Conservation (phyloP, 768 basidiomycete species). For the Cystofilobasidium macerans region DNA sequence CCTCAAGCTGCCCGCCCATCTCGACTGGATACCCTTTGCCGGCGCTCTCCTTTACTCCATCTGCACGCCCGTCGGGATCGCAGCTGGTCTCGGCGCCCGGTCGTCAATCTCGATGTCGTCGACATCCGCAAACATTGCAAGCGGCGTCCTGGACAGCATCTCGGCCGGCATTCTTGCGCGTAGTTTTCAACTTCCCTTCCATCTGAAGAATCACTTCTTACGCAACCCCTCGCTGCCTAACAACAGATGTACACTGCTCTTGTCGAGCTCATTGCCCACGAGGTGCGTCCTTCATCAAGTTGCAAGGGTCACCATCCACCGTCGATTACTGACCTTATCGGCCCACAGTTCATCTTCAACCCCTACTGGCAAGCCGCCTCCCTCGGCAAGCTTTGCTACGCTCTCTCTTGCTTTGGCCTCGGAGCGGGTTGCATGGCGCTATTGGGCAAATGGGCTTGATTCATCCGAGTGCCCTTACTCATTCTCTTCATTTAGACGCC, state of each 20-base stretch:
- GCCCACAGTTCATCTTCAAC: background rate
- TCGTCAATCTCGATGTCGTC: constrained; percentile 32
- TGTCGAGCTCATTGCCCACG: constrained; percentile 1
- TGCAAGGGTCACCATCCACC: too few relatives aligned
- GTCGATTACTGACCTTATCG: too few relatives aligned
- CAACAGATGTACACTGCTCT: constrained; percentile 4
- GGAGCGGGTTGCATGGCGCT: background rate
- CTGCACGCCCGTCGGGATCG: constrained; percentile 80
- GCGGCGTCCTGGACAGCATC: constrained; percentile 70
- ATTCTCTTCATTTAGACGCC: background rate
- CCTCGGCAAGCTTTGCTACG: background rate
- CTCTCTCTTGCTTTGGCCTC: background rate
- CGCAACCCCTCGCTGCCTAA: constrained; percentile 26
- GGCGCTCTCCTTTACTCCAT: constrained; percentile 60
- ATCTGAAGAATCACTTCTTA: constrained; percentile 26
- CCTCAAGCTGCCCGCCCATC: constrained; percentile 42
- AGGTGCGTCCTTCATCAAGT: background rate
- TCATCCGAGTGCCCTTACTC: background rate
- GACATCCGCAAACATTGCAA: constrained; percentile 47
- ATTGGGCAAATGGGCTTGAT: constrained; percentile 1
- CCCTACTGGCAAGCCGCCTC: background rate
- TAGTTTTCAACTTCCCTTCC: too few relatives aligned
- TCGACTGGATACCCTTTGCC: constrained; percentile 44
- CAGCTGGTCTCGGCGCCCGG: constrained; percentile 64
- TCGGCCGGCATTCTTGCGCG: constrained; percentile 78